Evolutionary conservation across 163 green algal genomes (phyloP).

Genomic region (Chlorella variabilis): DNA sequence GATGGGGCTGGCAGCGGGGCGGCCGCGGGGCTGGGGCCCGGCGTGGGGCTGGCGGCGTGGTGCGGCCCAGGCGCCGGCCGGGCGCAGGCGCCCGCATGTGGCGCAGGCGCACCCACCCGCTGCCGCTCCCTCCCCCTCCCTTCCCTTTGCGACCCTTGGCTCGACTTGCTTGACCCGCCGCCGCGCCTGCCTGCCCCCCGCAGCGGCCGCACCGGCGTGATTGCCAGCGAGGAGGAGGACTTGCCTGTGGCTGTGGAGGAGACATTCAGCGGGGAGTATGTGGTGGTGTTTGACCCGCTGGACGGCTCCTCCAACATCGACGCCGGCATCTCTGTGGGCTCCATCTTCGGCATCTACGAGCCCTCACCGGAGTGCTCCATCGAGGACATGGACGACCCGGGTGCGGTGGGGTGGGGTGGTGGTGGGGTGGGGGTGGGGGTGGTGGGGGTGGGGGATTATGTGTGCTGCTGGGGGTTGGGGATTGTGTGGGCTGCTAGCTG

Average conservation of each 20-base stretch:
- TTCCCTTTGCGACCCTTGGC: not conserved
- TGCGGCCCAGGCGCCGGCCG: too few relatives aligned
- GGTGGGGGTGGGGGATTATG: not conserved
- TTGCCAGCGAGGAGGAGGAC: constrained; percentile 98
- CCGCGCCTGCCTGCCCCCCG: not conserved
- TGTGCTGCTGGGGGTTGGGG: not conserved
- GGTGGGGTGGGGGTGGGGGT: too few relatives aligned
- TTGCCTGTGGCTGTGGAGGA: constrained; percentile 94
- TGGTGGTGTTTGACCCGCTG: constrained; percentile 98
- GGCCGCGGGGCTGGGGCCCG: too few relatives aligned
- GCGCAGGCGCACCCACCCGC: not conserved
- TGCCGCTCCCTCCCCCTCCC: not conserved
- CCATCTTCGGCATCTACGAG: constrained; percentile 96
- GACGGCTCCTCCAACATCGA: constrained; percentile 99
- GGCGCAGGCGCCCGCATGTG: too few relatives aligned
- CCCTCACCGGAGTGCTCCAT: constrained; percentile 84
- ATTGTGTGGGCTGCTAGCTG: too few relatives aligned
- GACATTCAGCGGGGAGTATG: constrained; percentile 96
- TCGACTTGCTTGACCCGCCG: not conserved
- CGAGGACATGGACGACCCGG: constrained; percentile 74
- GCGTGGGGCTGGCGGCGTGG: too few relatives aligned
- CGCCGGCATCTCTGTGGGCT: constrained; percentile 93
- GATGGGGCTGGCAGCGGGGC: too few relatives aligned
- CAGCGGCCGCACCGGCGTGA: constrained; percentile 73
- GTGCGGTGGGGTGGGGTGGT: constrained; percentile 29